Conservation (phyloP, 495 filamentous ascomycete species). For the Tuber melanosporum region DNA sequence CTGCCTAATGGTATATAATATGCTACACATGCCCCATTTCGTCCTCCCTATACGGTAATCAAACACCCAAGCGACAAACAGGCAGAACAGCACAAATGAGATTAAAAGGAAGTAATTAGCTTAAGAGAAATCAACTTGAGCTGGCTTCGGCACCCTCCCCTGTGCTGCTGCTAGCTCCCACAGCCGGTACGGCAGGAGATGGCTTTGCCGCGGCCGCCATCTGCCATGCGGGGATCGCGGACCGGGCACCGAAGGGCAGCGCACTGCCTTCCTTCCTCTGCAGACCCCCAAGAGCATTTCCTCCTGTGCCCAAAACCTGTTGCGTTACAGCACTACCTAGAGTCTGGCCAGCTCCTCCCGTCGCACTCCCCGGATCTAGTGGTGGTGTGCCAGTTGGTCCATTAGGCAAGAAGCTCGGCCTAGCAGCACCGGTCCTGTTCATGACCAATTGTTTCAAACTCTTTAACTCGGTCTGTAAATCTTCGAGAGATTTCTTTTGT, state of each 20-base stretch:
- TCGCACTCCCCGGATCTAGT: conserved; percentile 43
- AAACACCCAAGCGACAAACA: background rate
- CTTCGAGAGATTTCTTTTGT: conserved; percentile 71
- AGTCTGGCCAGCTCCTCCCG: conserved; percentile 37
- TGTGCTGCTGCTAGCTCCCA: background rate
- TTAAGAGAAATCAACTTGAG: background rate
- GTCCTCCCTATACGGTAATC: background rate
- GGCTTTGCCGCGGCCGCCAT: conserved; percentile 62
- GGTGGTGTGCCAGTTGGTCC: conserved; percentile 44
- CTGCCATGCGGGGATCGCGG: conserved; percentile 89
- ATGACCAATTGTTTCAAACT: conserved; percentile 71
- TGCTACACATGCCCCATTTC: background rate
- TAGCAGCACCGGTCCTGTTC: conserved; percentile 34
- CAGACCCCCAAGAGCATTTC: conserved; percentile 43
- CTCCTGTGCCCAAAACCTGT: conserved; percentile 24
- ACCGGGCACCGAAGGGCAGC: conserved; percentile 48
- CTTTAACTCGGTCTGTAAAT: conserved; percentile 81
- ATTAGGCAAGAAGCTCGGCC: conserved; percentile 23
- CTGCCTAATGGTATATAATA: background rate
- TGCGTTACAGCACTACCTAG: conserved; percentile 41
- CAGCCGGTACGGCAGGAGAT: background rate
- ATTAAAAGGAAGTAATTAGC: background rate
- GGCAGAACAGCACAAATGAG: background rate
- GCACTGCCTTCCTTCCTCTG: conserved; percentile 44
- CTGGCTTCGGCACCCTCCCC: background rate